These are phyloP conservation scores for Lasiosphaeria hispida DNA, from an alignment of 495 filamentous ascomycete species.

Conservation along the genomic window DNA sequence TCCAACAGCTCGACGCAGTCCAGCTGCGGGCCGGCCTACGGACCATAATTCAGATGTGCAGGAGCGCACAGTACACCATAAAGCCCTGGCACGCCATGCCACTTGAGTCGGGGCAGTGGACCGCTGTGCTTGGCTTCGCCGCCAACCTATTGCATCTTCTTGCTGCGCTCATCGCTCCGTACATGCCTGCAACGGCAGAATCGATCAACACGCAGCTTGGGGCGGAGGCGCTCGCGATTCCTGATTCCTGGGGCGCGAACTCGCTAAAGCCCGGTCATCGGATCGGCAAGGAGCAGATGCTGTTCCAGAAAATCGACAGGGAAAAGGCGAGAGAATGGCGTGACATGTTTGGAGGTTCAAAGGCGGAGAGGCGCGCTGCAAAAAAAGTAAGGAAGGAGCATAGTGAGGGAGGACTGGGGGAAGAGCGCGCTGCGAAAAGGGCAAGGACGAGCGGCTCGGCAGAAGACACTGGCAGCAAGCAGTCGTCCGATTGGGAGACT, in stretches of 20 bases:
- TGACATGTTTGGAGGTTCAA: conserved; percentile 71
- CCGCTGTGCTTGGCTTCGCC: conserved; percentile 75
- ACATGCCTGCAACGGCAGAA: conserved; percentile 74
- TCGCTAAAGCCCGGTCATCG: conserved; percentile 69
- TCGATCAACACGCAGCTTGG: conserved; percentile 75
- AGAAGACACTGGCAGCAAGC: too few relatives aligned
- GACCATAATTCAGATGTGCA: not conserved
- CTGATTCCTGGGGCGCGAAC: conserved; percentile 63
- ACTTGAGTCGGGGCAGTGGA: conserved; percentile 64
- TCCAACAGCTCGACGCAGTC: too few relatives aligned
- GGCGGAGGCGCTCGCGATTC: conserved; percentile 54
- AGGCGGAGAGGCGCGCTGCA: conserved; percentile 47
- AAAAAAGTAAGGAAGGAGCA: conserved; percentile 47
- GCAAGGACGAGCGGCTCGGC: conserved; percentile 17
- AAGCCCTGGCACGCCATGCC: conserved; percentile 72
- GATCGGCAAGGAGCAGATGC: conserved; percentile 74
- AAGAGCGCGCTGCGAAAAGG: conserved; percentile 29
- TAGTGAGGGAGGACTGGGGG: conserved; percentile 23
- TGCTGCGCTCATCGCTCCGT: conserved; percentile 72
- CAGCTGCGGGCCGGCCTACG: too few relatives aligned
- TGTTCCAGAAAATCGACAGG: conserved; percentile 81
- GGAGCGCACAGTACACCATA: conserved; percentile 66
- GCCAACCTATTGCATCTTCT: conserved; percentile 81
- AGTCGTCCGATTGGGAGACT: too few relatives aligned
- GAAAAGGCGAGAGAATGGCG: conserved; percentile 83